Evolutionary conservation across 179 eudicot species (phyloP), one percentile per base, ranked within the genome.

Genomic region (Gypsophila paniculata): DNA sequence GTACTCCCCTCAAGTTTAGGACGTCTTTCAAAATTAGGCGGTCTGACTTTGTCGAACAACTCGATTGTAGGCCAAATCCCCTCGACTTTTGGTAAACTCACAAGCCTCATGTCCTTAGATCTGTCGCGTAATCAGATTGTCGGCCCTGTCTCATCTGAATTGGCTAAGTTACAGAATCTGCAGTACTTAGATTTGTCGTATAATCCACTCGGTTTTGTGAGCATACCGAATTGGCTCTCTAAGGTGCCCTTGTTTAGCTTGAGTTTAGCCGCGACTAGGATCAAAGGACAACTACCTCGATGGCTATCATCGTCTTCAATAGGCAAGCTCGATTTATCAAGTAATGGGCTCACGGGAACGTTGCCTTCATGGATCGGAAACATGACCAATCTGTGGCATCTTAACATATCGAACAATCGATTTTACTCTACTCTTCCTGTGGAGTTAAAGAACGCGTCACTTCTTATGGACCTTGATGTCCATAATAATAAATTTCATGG

Each of bases 291-390:
- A 18, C 59, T 69, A 18, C 63, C 72, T 8, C 32, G 11, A n/a
- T 52, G 61, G 62, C 13, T 54, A 32, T 69, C 72, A 4, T 53
- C 49, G n/a, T 32, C 72, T 17, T 13, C 7, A 2, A 32, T 69
- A 5, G 44, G 48, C 5, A 21, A 69, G 21, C 85, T 88, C 6
- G 93, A 88, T 69, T 65, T 88, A 59, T 88, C 90, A 10, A 81
- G 79, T 73, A 88, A 90, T 70, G 77, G 39, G 10, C 72, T 90
- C 59, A 74, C 48, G n/a, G 94, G 97, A 17, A 82, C 80, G 72
- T 57, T 91, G 25, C 97, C 94, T 5, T 14, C 70, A 13, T 91
- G 91, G 90, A 86, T 91, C 0, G 97, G 88, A 14, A 87, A 89
- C 87, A 86, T 89, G 90, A 83, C 87, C 0, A 83, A 69, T 58